Percentiles rank a stretch among this genome's conserved stretches.
Conservation (phyloP, 169 alveolate species). For the Theileria annulata region DNA sequence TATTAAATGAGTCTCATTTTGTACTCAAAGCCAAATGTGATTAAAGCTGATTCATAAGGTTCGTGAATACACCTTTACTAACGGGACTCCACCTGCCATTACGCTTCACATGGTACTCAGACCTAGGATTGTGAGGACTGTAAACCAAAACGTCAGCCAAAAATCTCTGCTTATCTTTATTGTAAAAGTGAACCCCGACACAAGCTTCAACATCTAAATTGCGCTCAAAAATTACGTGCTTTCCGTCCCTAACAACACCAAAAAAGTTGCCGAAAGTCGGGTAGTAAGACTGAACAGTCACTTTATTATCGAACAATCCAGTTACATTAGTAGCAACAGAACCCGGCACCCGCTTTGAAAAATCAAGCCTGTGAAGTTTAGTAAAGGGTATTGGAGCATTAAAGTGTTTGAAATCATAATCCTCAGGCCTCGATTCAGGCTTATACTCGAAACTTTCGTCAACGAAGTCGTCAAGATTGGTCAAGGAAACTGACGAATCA, state of each 20-base stretch:
- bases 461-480: neutral
- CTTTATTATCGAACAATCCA: neutral
- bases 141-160: conserved; percentile 12
- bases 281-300: neutral
- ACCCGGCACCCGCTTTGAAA: neutral
- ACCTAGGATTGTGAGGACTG: conserved; percentile 5
- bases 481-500: neutral
- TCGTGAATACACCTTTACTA: neutral
- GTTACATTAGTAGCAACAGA: neutral
- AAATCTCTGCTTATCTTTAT: neutral
- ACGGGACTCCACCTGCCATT: conserved; percentile 7
- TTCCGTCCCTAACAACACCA: neutral
- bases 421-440: neutral
- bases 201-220: conserved; percentile 3
- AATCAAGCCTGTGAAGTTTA: neutral
- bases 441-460: neutral
- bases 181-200: conserved; percentile 14
- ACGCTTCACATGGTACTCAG: conserved; percentile 14
- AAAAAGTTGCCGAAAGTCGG: conserved; percentile 2
- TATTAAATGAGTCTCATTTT: neutral
- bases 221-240: neutral
- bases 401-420: neutral
- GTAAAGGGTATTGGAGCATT: neutral
- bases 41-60: neutral
- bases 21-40: neutral